Evolutionary conservation across 306 rosid genomes (phyloP), one percentile per base, ranked within the genome.

Genomic region (Albizia julibrissin): DNA sequence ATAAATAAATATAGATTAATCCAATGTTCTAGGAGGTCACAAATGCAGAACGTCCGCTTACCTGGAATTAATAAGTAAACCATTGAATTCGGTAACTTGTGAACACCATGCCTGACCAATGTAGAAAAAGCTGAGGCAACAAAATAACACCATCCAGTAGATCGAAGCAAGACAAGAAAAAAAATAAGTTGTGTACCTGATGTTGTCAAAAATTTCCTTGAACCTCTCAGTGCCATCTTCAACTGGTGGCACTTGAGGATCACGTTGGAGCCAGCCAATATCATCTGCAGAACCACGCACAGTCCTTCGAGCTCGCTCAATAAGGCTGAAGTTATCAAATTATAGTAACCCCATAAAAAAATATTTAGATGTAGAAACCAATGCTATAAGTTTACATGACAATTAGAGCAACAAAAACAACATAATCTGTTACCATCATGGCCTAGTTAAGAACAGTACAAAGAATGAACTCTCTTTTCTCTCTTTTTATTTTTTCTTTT

Each of bases 41-140:
- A 73, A 26, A n/a, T 58, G 31, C 65, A 67, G 82, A 74, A 69
- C 31, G 44, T 86, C 54, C 27, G n/a, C 50, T 68, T 91, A 95
- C 99, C 98, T 91, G 99, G 99, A 85, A 95, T 86, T 74, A 95
- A 88, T 81, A 95, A 90, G 90, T 92, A 95, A 84, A 96, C 97
- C 92, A 96, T 34, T 0, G 99, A 91, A 84, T 87, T 92, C 22
- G 98, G 98, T 79, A 96, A 90, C 87, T 34, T 90, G 89, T 92
- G 99, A 85, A 93, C 89, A 75, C 99, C 99, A 75, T 96, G 98
- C 97, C 99, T 96, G 87, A 65, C 69, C 88, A 59, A 80, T 27
- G 76, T 65, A 80, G 76, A 74, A 87, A 78, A 78, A 78, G 61
- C 54, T 21, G 44, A 77, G 76, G 81, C 81, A 84, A 75, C 47